Evolutionary conservation across 164 flowering plant genomes (phyloP).

Genomic region (Vitis rotundifolia): DNA sequence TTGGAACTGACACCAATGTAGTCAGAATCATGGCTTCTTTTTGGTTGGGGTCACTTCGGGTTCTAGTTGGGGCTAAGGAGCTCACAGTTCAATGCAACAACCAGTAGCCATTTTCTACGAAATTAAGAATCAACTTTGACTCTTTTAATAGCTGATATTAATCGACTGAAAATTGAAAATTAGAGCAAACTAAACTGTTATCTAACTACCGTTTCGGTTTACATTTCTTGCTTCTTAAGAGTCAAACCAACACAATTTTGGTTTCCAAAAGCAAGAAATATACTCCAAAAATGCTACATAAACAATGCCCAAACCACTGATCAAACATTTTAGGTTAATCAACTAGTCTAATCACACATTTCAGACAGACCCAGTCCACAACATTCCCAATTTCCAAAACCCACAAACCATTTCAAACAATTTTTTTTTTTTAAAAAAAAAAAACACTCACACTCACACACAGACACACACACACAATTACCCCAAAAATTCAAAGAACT

Average conservation of each 20-base stretch:
- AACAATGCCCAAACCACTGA: background rate
- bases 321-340: background rate
- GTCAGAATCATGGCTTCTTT: background rate
- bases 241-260: no score
- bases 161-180: background rate
- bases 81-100: conserved; percentile 7
- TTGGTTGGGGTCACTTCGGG: background rate
- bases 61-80: background rate
- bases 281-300: background rate
- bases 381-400: conserved; percentile 4
- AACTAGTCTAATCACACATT: background rate
- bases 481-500: background rate
- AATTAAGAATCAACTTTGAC: conserved; percentile 5
- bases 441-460: background rate
- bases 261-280: background rate
- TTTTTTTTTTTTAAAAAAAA: background rate
- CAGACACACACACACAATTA: background rate
- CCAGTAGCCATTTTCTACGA: conserved; percentile 2
- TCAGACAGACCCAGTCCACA: background rate
- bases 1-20: background rate
- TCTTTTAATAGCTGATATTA: background rate
- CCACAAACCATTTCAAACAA: conserved; percentile 7
- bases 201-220: no score
- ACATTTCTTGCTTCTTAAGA: no score
- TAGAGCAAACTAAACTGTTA: no score